Evolutionary conservation across 495 filamentous ascomycete species (phyloP).

Genomic region (Penicillium turbatum): DNA sequence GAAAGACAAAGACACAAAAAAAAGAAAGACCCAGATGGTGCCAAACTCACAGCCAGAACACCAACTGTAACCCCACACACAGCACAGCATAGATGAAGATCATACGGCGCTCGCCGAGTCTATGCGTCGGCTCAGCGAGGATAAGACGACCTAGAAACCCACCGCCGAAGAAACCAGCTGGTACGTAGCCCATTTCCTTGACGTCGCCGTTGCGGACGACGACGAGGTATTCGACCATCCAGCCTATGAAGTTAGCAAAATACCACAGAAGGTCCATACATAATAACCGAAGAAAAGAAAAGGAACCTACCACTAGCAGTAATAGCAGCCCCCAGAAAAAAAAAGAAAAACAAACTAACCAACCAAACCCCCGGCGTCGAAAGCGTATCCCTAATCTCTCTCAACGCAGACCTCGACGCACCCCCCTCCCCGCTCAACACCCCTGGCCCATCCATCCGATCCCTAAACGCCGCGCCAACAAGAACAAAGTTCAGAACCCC

Average conservation of each 20-base stretch:
- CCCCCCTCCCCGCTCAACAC: background rate
- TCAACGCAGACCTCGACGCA: slow-evolving; percentile 3
- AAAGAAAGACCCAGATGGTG: background rate
- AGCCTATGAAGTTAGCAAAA: slow-evolving; percentile 8
- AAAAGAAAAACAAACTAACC: slow-evolving; percentile 32
- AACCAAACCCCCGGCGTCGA: slow-evolving; percentile 26
- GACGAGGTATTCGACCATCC: slow-evolving; percentile 34
- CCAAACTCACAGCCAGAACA: slow-evolving; percentile 32
- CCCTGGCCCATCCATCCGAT: slow-evolving; percentile 9
- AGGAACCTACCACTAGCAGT: slow-evolving; percentile 26
- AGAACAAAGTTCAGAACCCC: slow-evolving; percentile 22
- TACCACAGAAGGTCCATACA: background rate
- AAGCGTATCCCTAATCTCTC: slow-evolving; percentile 26
- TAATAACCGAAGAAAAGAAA: background rate
- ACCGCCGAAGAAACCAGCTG: slow-evolving; percentile 29
- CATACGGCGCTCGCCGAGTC: slow-evolving; percentile 30
- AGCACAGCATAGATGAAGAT: slow-evolving; percentile 28
- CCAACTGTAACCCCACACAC: slow-evolving; percentile 28
- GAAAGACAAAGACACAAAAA: background rate
- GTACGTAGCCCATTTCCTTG: slow-evolving; percentile 31
- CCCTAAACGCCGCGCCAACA: slow-evolving; percentile 21
- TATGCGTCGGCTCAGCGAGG: slow-evolving; percentile 28
- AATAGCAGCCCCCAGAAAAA: slow-evolving; percentile 28
- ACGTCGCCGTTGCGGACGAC: slow-evolving; percentile 28
- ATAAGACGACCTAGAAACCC: slow-evolving; percentile 26